Conservation (phyloP, 805 yeast genomes). For the Saturnispora serradocipensis region DNA sequence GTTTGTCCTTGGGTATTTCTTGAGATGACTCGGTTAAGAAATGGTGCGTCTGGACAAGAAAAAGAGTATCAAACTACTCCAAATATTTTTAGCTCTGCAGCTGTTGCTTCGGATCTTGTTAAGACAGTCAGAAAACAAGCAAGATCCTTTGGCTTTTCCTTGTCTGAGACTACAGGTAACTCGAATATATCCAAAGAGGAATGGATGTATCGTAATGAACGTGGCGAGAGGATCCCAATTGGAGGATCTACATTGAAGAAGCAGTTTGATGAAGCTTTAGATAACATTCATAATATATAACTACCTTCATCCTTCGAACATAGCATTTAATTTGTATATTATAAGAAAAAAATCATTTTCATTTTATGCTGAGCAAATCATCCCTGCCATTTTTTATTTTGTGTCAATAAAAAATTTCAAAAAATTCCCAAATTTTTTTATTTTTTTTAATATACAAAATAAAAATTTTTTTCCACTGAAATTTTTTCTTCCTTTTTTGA, state of each 20-base stretch:
- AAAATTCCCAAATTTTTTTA: not conserved
- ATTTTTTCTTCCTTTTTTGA: not conserved
- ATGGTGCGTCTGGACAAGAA: not conserved
- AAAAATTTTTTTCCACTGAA: not conserved
- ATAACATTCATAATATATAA: not conserved
- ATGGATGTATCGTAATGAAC: not conserved
- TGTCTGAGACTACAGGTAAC: not conserved
- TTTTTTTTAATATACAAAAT: not conserved
- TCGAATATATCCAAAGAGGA: not conserved
- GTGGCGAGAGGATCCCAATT: slow-evolving; percentile 9
- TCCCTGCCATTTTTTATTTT: not conserved
- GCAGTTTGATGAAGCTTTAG: not conserved
- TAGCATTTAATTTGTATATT: not conserved
- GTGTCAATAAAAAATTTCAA: not conserved
- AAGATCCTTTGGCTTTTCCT: slow-evolving; percentile 12
- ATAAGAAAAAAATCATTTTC: not conserved
- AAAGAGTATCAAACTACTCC: not conserved
- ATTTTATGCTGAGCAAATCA: not conserved
- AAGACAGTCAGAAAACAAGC: slow-evolving; percentile 13
- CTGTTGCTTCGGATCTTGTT: slow-evolving; percentile 16
- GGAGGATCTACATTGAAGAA: slow-evolving; percentile 6
- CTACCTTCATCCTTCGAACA: no score
- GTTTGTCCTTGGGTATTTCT: slow-evolving; percentile 21
- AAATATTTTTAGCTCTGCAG: slow-evolving; percentile 2
- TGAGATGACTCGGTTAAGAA: slow-evolving; percentile 14